phyloP scores from a whole-genome alignment of 768 basidiomycete species.

The Amanita rimosa region DNA sequence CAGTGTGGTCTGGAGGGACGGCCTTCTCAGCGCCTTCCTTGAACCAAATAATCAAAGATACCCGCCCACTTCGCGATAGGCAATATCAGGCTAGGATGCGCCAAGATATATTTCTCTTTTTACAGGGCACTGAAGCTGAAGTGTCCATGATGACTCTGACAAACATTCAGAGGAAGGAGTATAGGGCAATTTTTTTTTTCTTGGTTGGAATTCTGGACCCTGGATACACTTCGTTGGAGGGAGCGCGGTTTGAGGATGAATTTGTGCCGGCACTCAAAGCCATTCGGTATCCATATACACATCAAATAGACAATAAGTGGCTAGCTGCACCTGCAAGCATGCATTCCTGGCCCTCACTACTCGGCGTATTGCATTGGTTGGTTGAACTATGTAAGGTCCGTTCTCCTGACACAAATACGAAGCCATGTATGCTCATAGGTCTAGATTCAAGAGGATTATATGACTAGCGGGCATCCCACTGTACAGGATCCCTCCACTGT shows the following conservation, averaged over 20 bases:
- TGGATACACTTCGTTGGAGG: conserved; percentile 40
- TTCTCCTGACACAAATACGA: conserved; percentile 10
- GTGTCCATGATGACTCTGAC: conserved; percentile 57
- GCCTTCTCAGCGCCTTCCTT: conserved; percentile 30
- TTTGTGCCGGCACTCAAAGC: conserved; percentile 66
- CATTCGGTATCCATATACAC: conserved; percentile 71
- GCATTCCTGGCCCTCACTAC: conserved; percentile 84
- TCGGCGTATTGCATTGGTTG: conserved; percentile 90
- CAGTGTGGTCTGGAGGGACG: conserved; percentile 53
- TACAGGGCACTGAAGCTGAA: conserved; percentile 54
- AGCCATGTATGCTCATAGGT: conserved; percentile 13
- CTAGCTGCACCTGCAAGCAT: conserved; percentile 80
- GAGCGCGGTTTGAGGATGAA: conserved; percentile 65
- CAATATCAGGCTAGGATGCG: conserved; percentile 66
- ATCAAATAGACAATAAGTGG: conserved; percentile 76
- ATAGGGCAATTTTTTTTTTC: conserved; percentile 73
- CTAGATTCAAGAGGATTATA: conserved; percentile 32
- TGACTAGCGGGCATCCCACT: conserved; percentile 56
- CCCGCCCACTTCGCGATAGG: conserved; percentile 67
- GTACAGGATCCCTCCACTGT: conserved; percentile 49
- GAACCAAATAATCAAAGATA: conserved; percentile 56
- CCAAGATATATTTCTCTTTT: conserved; percentile 64
- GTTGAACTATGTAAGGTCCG: conserved; percentile 75
- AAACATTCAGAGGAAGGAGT: conserved; percentile 81
- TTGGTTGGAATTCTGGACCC: conserved; percentile 67